These are phyloP conservation scores for Mycena epipterygia DNA, from an alignment of 768 basidiomycete genomes.

Conservation along the genomic window DNA sequence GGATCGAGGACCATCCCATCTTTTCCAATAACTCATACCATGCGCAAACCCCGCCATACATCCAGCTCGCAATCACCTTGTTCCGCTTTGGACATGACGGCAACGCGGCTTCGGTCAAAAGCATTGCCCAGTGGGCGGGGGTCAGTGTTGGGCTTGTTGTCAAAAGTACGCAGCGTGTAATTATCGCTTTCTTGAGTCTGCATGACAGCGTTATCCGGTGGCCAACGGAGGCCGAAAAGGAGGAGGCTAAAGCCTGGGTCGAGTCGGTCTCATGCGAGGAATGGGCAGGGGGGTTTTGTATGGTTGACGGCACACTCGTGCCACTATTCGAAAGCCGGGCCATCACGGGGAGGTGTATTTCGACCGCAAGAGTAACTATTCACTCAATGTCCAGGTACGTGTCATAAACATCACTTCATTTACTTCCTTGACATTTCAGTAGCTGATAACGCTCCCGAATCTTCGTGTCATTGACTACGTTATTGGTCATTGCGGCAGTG, in stretches of 20 bases:
- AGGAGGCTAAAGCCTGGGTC: slow-evolving; percentile 9
- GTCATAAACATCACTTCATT: background rate
- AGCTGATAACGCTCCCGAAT: slow-evolving; percentile 26
- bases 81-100: slow-evolving; percentile 6
- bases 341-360: background rate
- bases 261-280: slow-evolving; percentile 3
- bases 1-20: slow-evolving; percentile 7
- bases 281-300: background rate
- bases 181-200: background rate
- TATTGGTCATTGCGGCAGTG: slow-evolving; percentile 25
- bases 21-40: slow-evolving; percentile 5
- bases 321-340: background rate
- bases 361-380: slow-evolving; percentile 13
- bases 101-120: background rate
- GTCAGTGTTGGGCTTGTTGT: background rate
- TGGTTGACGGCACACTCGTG: slow-evolving; percentile 20
- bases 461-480: slow-evolving; percentile 33
- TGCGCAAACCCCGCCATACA: background rate
- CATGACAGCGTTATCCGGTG: background rate
- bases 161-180: background rate
- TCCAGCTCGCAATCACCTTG: slow-evolving; percentile 17
- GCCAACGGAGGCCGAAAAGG: slow-evolving; percentile 2
- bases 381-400: slow-evolving; percentile 17
- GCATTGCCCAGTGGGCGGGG: slow-evolving; percentile 1
- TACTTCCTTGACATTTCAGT: background rate